A percentile compares a stretch with the other conserved stretches of the same genome.
These are phyloP conservation scores for Mucor lusitanicus DNA, from an alignment of 371 early-diverging fungal genomes.

Conservation along the genomic window DNA sequence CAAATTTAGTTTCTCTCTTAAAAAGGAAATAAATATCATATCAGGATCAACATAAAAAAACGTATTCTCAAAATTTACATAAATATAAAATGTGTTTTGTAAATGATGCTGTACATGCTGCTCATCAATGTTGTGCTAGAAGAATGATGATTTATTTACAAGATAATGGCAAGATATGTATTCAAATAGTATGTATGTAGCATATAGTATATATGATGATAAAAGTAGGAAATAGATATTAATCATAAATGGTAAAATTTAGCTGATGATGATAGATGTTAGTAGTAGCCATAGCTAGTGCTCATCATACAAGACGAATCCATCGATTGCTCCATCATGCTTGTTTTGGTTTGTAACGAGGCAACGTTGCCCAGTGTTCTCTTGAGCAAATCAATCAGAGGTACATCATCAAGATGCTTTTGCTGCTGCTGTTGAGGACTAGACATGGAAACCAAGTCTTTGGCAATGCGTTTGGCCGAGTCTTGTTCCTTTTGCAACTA, in stretches of 20 bases:
- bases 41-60: no score
- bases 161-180: no score
- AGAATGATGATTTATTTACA: no score
- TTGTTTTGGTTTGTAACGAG: neutral
- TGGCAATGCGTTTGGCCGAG: slow-evolving; percentile 9
- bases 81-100: no score
- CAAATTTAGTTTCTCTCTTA: no score
- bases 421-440: neutral
- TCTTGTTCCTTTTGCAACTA: slow-evolving; percentile 15
- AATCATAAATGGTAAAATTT: no score
- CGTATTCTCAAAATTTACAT: no score
- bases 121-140: no score
- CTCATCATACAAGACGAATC: neutral
- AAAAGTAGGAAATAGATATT: neutral
- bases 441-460: slow-evolving; percentile 5
- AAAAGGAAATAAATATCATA: no score
- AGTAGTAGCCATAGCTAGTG: neutral
- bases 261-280: neutral
- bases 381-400: neutral
- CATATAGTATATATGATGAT: neutral
- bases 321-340: slow-evolving; percentile 7
- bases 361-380: neutral
- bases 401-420: neutral
- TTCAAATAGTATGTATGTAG: no score
- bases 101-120: no score